Evolutionary conservation across 148 eudicot genomes (phyloP).

Genomic region (Silene latifolia): DNA sequence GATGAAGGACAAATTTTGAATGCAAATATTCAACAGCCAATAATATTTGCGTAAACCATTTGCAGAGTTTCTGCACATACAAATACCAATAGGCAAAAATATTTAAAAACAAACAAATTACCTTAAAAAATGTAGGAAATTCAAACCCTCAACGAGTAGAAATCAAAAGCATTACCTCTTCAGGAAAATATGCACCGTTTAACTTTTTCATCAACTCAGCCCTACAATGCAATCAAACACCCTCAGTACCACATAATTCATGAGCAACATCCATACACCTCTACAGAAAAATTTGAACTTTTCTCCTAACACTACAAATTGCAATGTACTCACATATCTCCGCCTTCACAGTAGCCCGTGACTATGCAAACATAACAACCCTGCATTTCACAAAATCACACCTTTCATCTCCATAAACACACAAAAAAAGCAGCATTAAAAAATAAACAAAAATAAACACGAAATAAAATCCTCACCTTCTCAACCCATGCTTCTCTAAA

Average conservation of each 20-base stretch:
- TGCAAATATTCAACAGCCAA: constrained; percentile 96
- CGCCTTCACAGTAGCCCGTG: constrained; percentile 98
- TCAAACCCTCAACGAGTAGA: not conserved
- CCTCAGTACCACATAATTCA: not conserved
- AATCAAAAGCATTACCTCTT: constrained; percentile 57
- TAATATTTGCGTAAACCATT: constrained; percentile 84
- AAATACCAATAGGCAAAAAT: not conserved
- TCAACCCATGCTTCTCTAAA: constrained; percentile 99
- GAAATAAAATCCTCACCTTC: constrained; percentile 49
- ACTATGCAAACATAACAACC: constrained; percentile 99
- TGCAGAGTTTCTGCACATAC: constrained; percentile 66
- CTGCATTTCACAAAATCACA: constrained; percentile 36
- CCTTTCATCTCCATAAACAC: constrained; percentile 9
- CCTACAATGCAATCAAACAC: constrained; percentile 37
- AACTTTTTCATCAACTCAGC: constrained; percentile 91
- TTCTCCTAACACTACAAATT: too few relatives aligned
- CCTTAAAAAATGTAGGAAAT: not conserved
- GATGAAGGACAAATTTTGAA: constrained; percentile 85
- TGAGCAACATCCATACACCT: constrained; percentile 11
- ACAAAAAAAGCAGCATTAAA: constrained; percentile 1
- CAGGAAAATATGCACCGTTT: constrained; percentile 77
- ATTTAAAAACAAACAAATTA: constrained; percentile 3
- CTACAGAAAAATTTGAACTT: not conserved
- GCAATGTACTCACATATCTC: constrained; percentile 84
- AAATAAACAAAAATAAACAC: not conserved